These are phyloP conservation scores for Conticribra weissflogii DNA, from an alignment of 108 stramenopile genomes.

Conservation along the genomic window DNA sequence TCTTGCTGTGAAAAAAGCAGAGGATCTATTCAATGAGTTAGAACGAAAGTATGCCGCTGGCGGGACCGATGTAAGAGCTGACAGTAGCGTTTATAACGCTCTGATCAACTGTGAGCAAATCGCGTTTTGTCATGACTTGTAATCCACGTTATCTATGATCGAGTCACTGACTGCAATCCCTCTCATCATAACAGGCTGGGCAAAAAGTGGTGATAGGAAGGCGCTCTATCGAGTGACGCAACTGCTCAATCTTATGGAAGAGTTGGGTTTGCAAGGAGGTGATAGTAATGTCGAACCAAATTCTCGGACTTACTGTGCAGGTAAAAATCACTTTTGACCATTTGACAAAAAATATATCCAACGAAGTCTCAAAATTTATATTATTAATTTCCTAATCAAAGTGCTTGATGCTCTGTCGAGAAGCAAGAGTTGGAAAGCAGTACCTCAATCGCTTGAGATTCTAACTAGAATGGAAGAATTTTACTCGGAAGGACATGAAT, in stretches of 20 bases:
- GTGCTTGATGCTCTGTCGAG: conserved; percentile 37
- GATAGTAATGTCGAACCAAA: conserved; percentile 41
- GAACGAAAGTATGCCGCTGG: conserved; percentile 40
- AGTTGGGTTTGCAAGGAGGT: conserved; percentile 39
- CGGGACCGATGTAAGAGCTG: conserved; percentile 24
- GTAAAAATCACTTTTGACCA: too few relatives aligned
- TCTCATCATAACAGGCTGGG: conserved; percentile 23
- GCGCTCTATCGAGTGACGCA: conserved; percentile 36
- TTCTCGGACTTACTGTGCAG: conserved; percentile 36
- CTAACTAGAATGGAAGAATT: conserved; percentile 47
- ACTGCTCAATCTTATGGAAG: conserved; percentile 37
- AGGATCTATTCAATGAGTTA: conserved; percentile 38
- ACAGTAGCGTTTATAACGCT: conserved; percentile 42
- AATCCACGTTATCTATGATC: background rate
- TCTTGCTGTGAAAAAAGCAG: conserved; percentile 27
- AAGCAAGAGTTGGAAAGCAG: conserved; percentile 37
- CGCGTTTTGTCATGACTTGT: background rate
- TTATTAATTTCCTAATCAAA: too few relatives aligned
- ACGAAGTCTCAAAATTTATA: too few relatives aligned
- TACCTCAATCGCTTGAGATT: conserved; percentile 35
- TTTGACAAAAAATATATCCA: too few relatives aligned
- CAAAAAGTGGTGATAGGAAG: conserved; percentile 38
- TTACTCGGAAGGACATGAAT: conserved; percentile 35
- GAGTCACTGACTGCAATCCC: background rate
- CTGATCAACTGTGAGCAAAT: conserved; percentile 29